Evolutionary conservation across 1,139 yeast species (phyloP), one percentile per base, ranked within the genome.

Genomic region (Magnusiomyces ingens): DNA sequence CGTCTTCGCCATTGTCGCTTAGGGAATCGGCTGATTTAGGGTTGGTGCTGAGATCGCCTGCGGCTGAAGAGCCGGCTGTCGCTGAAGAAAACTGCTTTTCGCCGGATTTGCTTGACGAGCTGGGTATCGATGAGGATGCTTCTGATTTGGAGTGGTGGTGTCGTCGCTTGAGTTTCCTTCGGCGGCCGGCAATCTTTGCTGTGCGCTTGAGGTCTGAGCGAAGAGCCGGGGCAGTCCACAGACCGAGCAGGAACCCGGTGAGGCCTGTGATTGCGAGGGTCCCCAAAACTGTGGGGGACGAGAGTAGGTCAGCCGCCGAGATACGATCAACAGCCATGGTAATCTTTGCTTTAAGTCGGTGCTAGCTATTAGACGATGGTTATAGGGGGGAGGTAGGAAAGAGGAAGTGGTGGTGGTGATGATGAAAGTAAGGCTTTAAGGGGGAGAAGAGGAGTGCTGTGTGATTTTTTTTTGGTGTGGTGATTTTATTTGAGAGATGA

Each of bases 161-260:
- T 40, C 13, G 32, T 26, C 32, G 32, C 32, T 44, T 44, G 47
- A 3, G 19, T 11, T 13, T 44, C n/a, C 37, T 17, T n/a, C 47
- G 36, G n/a, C 38, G n/a, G 2, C 21, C 47, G n/a, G 47, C 18
- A 8, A 44, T 17, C 21, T 44, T 44, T 5, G 32, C 2, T 11
- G 18, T 13, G 13, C 32, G 17, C 11, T 22, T 15, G 37, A 11
- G n/a, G 15, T 35, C 26, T 3, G 37, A n/a, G 15, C 47, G 18
- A 26, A 44, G 37, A 2, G 47, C 47, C 8, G 47, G 32, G 13
- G 47, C 32, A 10, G 47, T 26, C 47, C 47, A 44, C 47, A 44
- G 13, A 5, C 47, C 47, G 13, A 44, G 32, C 18, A 44, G 21
- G 13, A 44, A 44, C 21, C 47, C 47, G 17, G 47, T 26, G 15